A percentile compares a stretch with the other conserved stretches of the same genome.
Evolutionary conservation across 768 basidiomycete genomes (phyloP).

Genomic region (Chalciporus chontae): DNA sequence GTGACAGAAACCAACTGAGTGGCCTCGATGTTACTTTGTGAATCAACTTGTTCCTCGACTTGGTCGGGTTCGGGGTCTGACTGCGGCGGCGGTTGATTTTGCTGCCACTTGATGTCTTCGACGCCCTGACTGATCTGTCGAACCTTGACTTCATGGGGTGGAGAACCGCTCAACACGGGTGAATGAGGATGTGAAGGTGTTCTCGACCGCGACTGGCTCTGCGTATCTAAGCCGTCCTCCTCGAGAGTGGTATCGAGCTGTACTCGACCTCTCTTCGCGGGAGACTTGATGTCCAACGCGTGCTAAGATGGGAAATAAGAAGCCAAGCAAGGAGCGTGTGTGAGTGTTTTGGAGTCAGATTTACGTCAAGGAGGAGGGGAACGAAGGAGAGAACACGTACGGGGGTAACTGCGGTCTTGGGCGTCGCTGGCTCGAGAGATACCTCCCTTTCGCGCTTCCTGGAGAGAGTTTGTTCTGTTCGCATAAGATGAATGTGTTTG

Average conservation of each 20-base stretch:
- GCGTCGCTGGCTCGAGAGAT: conserved; percentile 65
- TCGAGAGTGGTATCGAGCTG: conserved; percentile 60
- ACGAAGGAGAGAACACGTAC: conserved; percentile 31
- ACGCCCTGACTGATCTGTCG: conserved; percentile 78
- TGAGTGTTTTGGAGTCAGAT: conserved; percentile 16
- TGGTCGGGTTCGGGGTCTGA: conserved; percentile 10
- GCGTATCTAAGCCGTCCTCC: conserved; percentile 46
- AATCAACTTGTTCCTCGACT: conserved; percentile 6
- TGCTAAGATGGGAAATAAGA: conserved; percentile 21
- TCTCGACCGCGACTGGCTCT: conserved; percentile 39
- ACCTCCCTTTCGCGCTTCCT: conserved; percentile 77
- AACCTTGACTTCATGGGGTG: conserved; percentile 74
- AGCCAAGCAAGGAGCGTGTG: conserved; percentile 15
- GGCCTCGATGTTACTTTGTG: conserved; percentile 7
- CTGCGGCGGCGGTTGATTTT: conserved; percentile 16
- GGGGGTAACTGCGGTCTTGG: conserved; percentile 33
- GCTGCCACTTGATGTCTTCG: conserved; percentile 73
- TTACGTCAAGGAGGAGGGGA: conserved; percentile 27
- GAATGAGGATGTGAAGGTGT: conserved; percentile 30
- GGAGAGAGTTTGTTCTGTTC: conserved; percentile 44
- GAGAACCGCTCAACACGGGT: conserved; percentile 48
- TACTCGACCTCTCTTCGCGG: conserved; percentile 74
- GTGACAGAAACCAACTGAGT: conserved; percentile 11
- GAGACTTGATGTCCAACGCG: conserved; percentile 47
- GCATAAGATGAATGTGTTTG: conserved; percentile 8